A percentile compares a stretch with the other conserved stretches of the same genome.
Evolutionary conservation across 768 basidiomycete species (phyloP).

Genomic region (Suillus tomentosus): DNA sequence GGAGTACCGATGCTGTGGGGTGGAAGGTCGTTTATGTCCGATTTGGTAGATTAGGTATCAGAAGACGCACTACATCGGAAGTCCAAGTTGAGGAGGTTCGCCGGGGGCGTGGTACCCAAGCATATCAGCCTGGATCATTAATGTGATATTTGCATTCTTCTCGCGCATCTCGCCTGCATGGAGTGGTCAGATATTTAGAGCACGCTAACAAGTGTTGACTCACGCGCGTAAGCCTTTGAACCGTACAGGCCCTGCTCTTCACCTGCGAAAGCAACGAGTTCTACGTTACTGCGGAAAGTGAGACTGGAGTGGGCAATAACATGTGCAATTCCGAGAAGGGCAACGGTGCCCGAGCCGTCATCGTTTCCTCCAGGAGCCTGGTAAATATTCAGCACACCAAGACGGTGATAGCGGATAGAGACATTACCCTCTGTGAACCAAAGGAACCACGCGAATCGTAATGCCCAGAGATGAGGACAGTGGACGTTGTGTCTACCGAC

Average conservation of each 20-base stretch:
- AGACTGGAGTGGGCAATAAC: conserved; percentile 68
- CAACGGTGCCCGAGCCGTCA: conserved; percentile 64
- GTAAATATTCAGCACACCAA: background rate
- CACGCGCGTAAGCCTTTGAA: conserved; percentile 77
- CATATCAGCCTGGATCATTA: conserved; percentile 95
- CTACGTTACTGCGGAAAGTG: conserved; percentile 74
- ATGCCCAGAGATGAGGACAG: conserved; percentile 79
- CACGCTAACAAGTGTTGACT: conserved; percentile 29
- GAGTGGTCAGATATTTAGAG: conserved; percentile 2
- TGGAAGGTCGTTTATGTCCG: background rate
- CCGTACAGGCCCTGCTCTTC: conserved; percentile 91
- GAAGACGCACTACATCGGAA: conserved; percentile 63
- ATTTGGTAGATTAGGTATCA: background rate
- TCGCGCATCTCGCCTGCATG: conserved; percentile 57
- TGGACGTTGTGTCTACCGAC: conserved; percentile 56
- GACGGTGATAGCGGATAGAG: background rate
- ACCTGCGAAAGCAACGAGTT: conserved; percentile 83
- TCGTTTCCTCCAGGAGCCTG: conserved; percentile 58
- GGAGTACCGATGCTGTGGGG: conserved; percentile 70
- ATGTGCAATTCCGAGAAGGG: conserved; percentile 79
- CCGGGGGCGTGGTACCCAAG: conserved; percentile 76
- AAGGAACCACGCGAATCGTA: conserved; percentile 93
- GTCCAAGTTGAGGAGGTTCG: conserved; percentile 83
- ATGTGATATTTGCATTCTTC: conserved; percentile 62
- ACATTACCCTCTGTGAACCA: conserved; percentile 58